phyloP scores from a whole-genome alignment of 176 grass and related monocot genomes.

The Tillandsia fasciculata region DNA sequence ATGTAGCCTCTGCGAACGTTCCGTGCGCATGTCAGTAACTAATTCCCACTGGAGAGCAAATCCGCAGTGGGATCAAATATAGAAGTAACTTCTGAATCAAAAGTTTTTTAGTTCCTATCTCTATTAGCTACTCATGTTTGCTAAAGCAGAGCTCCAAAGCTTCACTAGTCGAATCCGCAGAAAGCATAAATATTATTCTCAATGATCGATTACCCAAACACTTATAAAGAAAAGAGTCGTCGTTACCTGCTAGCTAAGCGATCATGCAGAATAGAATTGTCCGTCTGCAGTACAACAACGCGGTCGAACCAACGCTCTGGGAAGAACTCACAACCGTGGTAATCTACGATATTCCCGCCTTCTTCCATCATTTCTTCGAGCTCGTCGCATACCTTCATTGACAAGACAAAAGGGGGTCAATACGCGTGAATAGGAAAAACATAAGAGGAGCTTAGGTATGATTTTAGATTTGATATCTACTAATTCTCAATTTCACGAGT shows the following conservation, averaged over 20 bases:
- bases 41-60: not conserved
- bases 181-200: not conserved
- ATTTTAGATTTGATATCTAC: no score
- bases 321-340: slow-evolving; percentile 95
- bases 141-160: no score
- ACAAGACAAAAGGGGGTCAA: not conserved
- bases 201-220: not conserved
- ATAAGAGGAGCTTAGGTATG: not conserved
- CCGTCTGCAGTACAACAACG: slow-evolving; percentile 90
- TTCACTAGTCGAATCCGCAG: no score
- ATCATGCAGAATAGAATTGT: slow-evolving; percentile 88
- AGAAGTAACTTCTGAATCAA: no score
- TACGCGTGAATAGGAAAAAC: not conserved
- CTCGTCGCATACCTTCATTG: slow-evolving; percentile 77
- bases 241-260: slow-evolving; percentile 68
- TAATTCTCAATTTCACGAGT: no score
- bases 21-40: slow-evolving; percentile 2
- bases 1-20: slow-evolving; percentile 56
- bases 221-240: not conserved
- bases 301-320: slow-evolving; percentile 93
- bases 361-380: slow-evolving; percentile 84
- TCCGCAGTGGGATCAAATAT: no score
- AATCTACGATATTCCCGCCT: slow-evolving; percentile 83
- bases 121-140: no score
- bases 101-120: no score